A percentile compares a stretch with the other conserved stretches of the same genome.
These are phyloP conservation scores for Podospora tetraspora DNA, from an alignment of 495 filamentous ascomycete genomes.

Conservation along the genomic window DNA sequence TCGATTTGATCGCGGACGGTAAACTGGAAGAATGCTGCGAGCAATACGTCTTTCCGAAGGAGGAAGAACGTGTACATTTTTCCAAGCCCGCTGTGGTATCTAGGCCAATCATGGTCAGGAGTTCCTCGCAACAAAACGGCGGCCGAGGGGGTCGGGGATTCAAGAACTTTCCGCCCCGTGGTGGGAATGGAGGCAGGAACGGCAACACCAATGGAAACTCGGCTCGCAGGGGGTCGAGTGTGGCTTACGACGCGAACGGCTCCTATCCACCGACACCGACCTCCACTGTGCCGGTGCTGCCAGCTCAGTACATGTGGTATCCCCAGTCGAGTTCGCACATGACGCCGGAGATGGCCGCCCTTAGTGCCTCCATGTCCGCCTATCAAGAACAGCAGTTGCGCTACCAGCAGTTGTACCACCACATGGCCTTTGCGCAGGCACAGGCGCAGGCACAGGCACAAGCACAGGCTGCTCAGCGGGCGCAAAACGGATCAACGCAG, in stretches of 20 bases:
- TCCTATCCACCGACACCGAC: conserved; percentile 19
- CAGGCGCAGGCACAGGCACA: conserved; percentile 40
- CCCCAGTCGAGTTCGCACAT: conserved; percentile 28
- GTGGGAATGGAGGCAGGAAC: conserved; percentile 53
- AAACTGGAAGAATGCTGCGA: conserved; percentile 77
- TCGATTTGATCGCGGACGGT: conserved; percentile 67
- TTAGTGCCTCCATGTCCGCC: conserved; percentile 24
- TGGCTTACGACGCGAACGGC: conserved; percentile 33
- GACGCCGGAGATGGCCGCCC: conserved; percentile 41
- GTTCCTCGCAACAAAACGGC: conserved; percentile 45
- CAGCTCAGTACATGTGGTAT: conserved; percentile 43
- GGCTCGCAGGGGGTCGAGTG: conserved; percentile 37
- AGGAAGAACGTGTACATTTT: conserved; percentile 68
- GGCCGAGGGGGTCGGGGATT: conserved; percentile 44
- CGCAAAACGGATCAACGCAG: conserved; percentile 32
- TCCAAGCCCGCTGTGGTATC: conserved; percentile 59
- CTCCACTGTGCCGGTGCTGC: conserved; percentile 20
- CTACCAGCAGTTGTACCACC: conserved; percentile 4
- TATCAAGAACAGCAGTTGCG: conserved; percentile 38
- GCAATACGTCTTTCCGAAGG: conserved; percentile 75
- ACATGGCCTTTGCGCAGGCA: conserved; percentile 39
- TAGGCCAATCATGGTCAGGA: conserved; percentile 45
- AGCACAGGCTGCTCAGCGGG: conserved; percentile 40
- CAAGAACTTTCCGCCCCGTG: conserved; percentile 30
- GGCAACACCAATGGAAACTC: conserved; percentile 48